Conservation (phyloP, 805 yeast genomes). For the Saccharomycopsis lassenensis region DNA sequence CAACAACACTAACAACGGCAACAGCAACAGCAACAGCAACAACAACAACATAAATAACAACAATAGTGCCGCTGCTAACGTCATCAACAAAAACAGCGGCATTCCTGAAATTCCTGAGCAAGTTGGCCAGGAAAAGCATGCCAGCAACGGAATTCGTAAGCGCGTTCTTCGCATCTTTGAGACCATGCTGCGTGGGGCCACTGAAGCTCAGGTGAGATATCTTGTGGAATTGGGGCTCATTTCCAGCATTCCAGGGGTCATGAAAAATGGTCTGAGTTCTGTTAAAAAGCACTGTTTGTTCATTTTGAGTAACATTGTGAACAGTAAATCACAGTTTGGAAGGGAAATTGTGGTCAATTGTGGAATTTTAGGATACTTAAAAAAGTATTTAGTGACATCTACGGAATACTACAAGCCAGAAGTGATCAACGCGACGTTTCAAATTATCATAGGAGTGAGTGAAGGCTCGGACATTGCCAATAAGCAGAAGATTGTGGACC, state of each 20-base stretch:
- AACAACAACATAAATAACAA: too few species aligned
- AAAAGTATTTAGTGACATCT: conserved; percentile 16
- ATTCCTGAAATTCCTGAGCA: too few species aligned
- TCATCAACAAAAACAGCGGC: too few species aligned
- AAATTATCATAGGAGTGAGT: conserved; percentile 17
- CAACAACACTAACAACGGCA: too few species aligned
- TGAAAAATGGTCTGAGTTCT: conserved; percentile 15
- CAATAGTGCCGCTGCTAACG: too few species aligned
- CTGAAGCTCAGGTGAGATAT: conserved; percentile 10
- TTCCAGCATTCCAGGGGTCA: conserved; percentile 13
- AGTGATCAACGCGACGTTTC: conserved; percentile 17
- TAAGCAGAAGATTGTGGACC: conserved; percentile 16
- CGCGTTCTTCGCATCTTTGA: conserved; percentile 16
- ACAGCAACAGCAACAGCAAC: not conserved
- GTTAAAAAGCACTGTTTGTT: conserved; percentile 17
- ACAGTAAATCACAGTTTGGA: conserved; percentile 10
- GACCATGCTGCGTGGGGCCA: conserved; percentile 8
- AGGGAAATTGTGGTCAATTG: conserved; percentile 16
- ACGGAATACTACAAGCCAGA: conserved; percentile 18
- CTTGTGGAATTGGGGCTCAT: conserved; percentile 16
- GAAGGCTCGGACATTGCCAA: conserved; percentile 15
- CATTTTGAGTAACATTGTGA: conserved; percentile 15
- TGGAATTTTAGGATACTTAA: conserved; percentile 15
- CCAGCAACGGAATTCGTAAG: too few species aligned
- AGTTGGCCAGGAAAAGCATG: too few species aligned